Base-by-base conservation (phyloP, 164 flowering plant genomes). In the Brasenia schreberi region DNA sequence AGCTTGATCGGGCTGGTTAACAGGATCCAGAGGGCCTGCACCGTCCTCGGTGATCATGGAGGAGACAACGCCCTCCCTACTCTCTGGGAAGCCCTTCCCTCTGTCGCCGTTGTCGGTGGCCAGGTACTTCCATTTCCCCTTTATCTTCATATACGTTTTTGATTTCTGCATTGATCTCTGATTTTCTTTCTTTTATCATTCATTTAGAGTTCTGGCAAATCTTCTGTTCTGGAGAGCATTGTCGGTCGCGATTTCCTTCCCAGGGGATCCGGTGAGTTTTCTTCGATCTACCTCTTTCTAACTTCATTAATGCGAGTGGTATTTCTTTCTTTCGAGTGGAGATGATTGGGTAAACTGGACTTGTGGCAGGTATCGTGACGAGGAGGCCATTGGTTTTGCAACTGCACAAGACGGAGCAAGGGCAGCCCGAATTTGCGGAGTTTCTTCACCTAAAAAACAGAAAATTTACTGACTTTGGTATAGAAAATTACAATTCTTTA, bases 1-100 rank as follows among this genome's bases (percentile, higher is more conserved):
- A 89, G 96, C 78, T 82, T 92, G 86, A 92, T 92, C 63, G 96
- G 96, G 0, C 68, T 89, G 39, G 97, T 92, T 17, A 92, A 92
- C 64, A 69, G 92, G 65, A 89, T 92, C 33, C 97, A 89, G 77
- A 77, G 85, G 18, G 96, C 94, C 10, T 92, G 94, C 68, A 89
- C 97, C 0, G 80, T 75, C 12, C 90, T 92, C 33, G 97, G 96
- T 5, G 97, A 92, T 70, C 59, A 79, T 63, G 89, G 92, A 65
- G 85, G 84, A 33, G 85, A 72, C 43, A 68, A 62, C 68, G 79
- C 86, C 56, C 69, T 87, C 64, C 80, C 87, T 18, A 78, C 92
- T 68, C 87, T 87, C 19, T 85, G 89, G 89, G 92, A 87, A 65
- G 73, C 89, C 68, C 92, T 87, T 69, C 92, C 92, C 18, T 79